phyloP scores from a whole-genome alignment of 805 yeast genomes.

The Yarrowia porcina region DNA sequence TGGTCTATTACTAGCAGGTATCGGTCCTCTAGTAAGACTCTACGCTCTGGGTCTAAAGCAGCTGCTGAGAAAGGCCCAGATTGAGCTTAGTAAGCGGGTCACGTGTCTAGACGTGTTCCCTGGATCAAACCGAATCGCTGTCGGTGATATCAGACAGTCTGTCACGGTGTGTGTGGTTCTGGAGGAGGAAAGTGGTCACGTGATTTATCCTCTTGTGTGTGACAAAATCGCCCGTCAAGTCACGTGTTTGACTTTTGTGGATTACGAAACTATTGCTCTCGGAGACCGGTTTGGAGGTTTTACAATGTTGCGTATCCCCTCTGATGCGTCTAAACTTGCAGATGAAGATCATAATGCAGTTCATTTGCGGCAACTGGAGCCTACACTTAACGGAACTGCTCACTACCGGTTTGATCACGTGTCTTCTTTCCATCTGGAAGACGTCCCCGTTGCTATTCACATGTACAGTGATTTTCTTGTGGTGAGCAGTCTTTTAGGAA shows the following conservation, averaged over 20 bases:
- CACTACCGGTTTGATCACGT: constrained; percentile 45
- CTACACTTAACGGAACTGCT: neutral
- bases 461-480: constrained; percentile 47
- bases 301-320: constrained; percentile 61
- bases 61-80: constrained; percentile 61
- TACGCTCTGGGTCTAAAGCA: constrained; percentile 80
- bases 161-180: constrained; percentile 52
- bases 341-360: constrained; percentile 51
- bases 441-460: constrained; percentile 61
- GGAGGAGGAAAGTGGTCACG: constrained; percentile 44
- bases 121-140: constrained; percentile 57
- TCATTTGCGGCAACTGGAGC: constrained; percentile 33
- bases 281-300: constrained; percentile 89
- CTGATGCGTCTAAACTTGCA: constrained; percentile 46
- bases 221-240: constrained; percentile 68
- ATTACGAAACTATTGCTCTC: constrained; percentile 70
- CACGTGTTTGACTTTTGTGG: constrained; percentile 59
- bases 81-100: constrained; percentile 45
- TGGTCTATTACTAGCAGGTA: constrained; percentile 59
- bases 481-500: constrained; percentile 74
- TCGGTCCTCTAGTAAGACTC: constrained; percentile 51
- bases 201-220: constrained; percentile 62
- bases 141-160: constrained; percentile 72
- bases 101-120: constrained; percentile 47
- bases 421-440: constrained; percentile 65